Base-by-base conservation (phyloP, 1,284 basidiomycete genomes). In the Pseudozyma tsukubaensis region DNA sequence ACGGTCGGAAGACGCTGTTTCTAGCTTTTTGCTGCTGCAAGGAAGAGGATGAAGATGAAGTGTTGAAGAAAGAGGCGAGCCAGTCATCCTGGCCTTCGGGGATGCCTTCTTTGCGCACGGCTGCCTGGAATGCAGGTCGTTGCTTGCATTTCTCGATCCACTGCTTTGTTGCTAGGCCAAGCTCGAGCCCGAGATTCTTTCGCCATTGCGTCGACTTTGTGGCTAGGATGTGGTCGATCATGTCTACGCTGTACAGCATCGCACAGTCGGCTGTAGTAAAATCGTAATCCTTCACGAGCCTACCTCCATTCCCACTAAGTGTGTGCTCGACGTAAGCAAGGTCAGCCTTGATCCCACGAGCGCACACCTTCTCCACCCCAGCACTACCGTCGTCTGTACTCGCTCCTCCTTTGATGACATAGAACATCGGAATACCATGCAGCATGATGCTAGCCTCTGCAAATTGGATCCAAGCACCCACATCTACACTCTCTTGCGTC, bases 1-100 rank as follows among this genome's bases (percentile, higher is more conserved):
- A 99, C 12, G 97, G 97, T 59, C 92, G 89, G 86, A 99, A 99
- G 51, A 89, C 49, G 59, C 81, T 83, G 35, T 58, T 70, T 7
- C 71, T 58, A 47, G n/a, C 39, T n/a, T n/a, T 49, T 12, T 34
- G 39, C 7, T 48, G 1, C 34, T 44, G 8, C 18, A 32, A 36
- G 36, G 14, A 18, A 9, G 9, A 34, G 34, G 18, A 6, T 19
- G 43, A 21, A 37, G 50, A 24, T 34, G 44, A 16, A 37, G 18
- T n/a, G 9, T 18, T 37, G 39, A 68, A 65, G 50, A 60, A 68
- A 2, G 37, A 4, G 2, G 42, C 42, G 35, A 69, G 40, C 71
- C 71, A 69, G 19, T 69, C 57, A 10, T n/a, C n/a, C 16, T 59
- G 47, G 1, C 45, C 70, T 16, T 72, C 52, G 1, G 48, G 29